Evolutionary conservation across 1,284 basidiomycete genomes (phyloP), one percentile per base, ranked within the genome.

Genomic region (Leccinum glutinopallens): DNA sequence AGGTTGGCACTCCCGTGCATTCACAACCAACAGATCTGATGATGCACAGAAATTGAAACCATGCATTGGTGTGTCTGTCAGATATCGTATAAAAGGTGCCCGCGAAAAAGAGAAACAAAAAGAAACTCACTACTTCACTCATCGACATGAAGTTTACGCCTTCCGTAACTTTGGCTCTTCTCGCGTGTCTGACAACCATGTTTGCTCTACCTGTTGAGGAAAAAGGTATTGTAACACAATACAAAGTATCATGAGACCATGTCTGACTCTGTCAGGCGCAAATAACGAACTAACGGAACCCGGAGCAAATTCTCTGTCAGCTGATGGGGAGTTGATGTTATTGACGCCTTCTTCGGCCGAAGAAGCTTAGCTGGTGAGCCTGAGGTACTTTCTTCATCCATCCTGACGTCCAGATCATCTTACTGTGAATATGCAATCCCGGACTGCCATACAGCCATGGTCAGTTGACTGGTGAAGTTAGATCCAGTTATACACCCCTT

Each of bases 111-210:
- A 8, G n/a, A 19, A 13, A 19, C 0, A 12, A 12, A 33, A 12
- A 33, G 4, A 17, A 55, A 53, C 8, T 53, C 15, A 32, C 15
- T 29, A 55, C 32, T 49, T 46, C 17, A 19, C 10, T 25, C 35
- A 41, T 29, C 46, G 9, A 53, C n/a, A 63, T 63, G 61, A 63
- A 61, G 61, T 39, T 61, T 22, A 22, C 49, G 5, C 49, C 19
- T 51, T 51, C 17, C 13, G 29, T 32, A 13, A 39, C 13, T 43
- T 19, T 62, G 7, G 25, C 19, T 12, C 61, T 62, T 51, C 43
- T 62, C n/a, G 29, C 58, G 17, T 62, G 22, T 32, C 46, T 62
- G 3, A 43, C 46, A 17, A 51, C 17, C 7, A 8, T 13, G 12
- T 35, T 61, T 25, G 46, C 61, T 49, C 9, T 39, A 9, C 19